A percentile compares a stretch with the other conserved stretches of the same genome.
Conservation (phyloP, 306 rosid genomes). For the Ammopiptanthus mongolicus region DNA sequence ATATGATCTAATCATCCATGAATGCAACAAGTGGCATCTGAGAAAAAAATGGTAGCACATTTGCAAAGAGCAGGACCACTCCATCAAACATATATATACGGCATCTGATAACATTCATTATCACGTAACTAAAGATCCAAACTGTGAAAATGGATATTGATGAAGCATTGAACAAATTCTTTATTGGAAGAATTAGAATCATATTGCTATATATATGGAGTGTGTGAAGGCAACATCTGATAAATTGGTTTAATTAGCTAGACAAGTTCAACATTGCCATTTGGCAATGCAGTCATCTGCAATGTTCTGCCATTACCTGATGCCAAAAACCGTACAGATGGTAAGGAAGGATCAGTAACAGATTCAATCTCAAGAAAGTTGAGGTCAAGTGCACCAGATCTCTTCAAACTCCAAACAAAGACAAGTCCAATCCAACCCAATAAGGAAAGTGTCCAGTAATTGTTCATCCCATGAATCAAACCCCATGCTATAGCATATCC, state of each 20-base stretch:
- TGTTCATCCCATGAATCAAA: constrained; percentile 88
- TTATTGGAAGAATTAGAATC: constrained; percentile 28
- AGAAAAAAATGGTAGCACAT: neutral
- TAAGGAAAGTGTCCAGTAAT: constrained; percentile 79
- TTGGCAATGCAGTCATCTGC: constrained; percentile 78
- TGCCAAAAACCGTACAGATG: constrained; percentile 68
- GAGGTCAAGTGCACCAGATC: constrained; percentile 61
- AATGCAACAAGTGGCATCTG: neutral
- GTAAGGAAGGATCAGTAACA: constrained; percentile 71
- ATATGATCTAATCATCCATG: constrained; percentile 1
- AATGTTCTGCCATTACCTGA: constrained; percentile 72
- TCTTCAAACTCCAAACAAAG: constrained; percentile 73
- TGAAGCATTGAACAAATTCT: constrained; percentile 24
- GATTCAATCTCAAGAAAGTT: constrained; percentile 90
- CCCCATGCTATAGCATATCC: constrained; percentile 99
- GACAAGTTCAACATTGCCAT: constrained; percentile 66
- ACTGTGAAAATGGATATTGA: neutral
- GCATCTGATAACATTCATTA: constrained; percentile 20
- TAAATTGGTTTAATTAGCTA: constrained; percentile 35
- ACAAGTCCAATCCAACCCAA: constrained; percentile 75
- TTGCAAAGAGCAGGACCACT: constrained; percentile 16
- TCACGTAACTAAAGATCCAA: constrained; percentile 9
- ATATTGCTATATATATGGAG: constrained; percentile 22
- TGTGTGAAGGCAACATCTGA: constrained; percentile 29
- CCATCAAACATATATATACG: neutral